Conservation (phyloP, 2,329 filamentous ascomycete genomes). For the Fusarium poae region DNA sequence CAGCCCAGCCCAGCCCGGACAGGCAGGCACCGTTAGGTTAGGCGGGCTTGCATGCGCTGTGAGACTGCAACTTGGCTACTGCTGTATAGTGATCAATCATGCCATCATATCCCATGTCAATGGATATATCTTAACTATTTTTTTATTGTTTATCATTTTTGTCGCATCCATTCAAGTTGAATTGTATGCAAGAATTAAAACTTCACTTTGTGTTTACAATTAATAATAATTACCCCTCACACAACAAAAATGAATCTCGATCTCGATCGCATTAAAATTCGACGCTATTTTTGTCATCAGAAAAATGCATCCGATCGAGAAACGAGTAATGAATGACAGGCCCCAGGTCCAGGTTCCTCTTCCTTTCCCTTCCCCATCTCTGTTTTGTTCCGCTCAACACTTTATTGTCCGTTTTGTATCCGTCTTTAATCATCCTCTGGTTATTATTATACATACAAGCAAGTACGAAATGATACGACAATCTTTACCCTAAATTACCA, state of each 20-base stretch:
- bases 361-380: not conserved
- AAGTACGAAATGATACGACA: not conserved
- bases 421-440: not conserved
- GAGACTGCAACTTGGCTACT: not conserved
- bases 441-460: not conserved
- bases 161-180: not conserved
- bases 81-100: not conserved
- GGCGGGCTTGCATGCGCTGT: constrained; percentile 4
- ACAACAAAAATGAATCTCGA: not conserved
- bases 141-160: not conserved
- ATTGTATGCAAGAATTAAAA: too few relatives aligned
- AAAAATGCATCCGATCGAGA: not conserved
- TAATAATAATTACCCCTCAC: not conserved
- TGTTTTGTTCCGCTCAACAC: not conserved
- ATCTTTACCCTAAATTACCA: not conserved
- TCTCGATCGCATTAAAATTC: not conserved
- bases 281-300: not conserved
- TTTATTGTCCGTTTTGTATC: not conserved
- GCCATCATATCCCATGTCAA: not conserved
- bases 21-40: too few relatives aligned
- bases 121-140: not conserved
- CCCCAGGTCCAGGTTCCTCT: not conserved
- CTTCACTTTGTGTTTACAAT: not conserved
- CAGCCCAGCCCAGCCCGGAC: too few relatives aligned
- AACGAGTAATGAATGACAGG: not conserved